Conservation (phyloP, 352 stramenopile species). For the Globisporangium okanoganense region DNA sequence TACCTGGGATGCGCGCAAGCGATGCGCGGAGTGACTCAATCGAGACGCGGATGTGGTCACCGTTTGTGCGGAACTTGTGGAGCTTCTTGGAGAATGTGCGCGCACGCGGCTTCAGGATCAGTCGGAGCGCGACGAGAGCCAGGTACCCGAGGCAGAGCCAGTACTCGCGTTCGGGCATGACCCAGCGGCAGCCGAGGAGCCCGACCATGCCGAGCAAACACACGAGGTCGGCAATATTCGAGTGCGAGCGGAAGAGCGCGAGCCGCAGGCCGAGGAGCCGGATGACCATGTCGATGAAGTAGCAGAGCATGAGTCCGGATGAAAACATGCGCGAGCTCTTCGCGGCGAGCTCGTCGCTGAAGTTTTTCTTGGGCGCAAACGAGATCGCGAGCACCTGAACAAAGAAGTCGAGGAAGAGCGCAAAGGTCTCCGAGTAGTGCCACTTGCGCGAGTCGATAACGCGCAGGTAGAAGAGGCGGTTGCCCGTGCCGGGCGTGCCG, state of each 20-base stretch:
- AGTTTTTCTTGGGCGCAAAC: slow-evolving; percentile 60
- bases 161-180: slow-evolving; percentile 60
- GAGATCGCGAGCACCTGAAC: slow-evolving; percentile 78
- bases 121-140: slow-evolving; percentile 53
- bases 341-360: slow-evolving; percentile 58
- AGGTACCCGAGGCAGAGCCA: slow-evolving; percentile 70
- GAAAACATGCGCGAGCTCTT: slow-evolving; percentile 75
- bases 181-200: slow-evolving; percentile 46
- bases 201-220: slow-evolving; percentile 66
- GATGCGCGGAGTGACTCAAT: slow-evolving; percentile 82
- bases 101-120: slow-evolving; percentile 83
- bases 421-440: slow-evolving; percentile 85
- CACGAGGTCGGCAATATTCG: slow-evolving; percentile 76
- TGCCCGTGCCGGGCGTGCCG: slow-evolving; percentile 29
- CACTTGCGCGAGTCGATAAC: slow-evolving; percentile 87
- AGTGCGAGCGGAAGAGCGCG: slow-evolving; percentile 77
- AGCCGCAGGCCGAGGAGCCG: slow-evolving; percentile 66
- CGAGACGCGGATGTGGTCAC: slow-evolving; percentile 82
- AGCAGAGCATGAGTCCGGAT: slow-evolving; percentile 70
- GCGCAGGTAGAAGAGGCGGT: slow-evolving; percentile 77
- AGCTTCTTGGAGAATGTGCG: slow-evolving; percentile 86
- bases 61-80: slow-evolving; percentile 84
- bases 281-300: slow-evolving; percentile 83
- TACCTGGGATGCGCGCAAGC: slow-evolving; percentile 74
- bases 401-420: slow-evolving; percentile 85